Base-by-base conservation (phyloP, 2,329 filamentous ascomycete genomes). In the Fusarium lyarnte region DNA sequence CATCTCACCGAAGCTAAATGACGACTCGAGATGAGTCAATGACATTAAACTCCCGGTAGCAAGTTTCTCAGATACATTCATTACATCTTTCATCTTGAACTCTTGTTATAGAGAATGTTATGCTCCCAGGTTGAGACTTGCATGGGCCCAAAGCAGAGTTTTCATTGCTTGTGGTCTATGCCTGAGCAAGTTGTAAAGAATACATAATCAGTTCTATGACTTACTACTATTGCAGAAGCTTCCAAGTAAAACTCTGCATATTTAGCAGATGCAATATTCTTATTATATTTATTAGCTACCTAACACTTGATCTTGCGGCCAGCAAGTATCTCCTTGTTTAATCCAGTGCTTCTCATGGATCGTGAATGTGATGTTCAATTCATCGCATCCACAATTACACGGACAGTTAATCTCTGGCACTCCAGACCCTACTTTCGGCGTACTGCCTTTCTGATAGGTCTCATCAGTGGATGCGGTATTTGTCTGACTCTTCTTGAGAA, bases 1-100 rank as follows among this genome's bases (percentile, higher is more conserved):
- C 54, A 49, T 60, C 60, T 60, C 60, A 60, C 60, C 21, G 17
- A 63, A 52, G 38, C 25, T 43, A 52, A 38, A 23, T 19, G n/a
- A n/a, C n/a, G n/a, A n/a, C n/a, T n/a, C n/a, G n/a, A n/a, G n/a
- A 25, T 25, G 5, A 25, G 25, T 25, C 5, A 25, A 25, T 25
- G 5, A 25, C 5, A 25, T 4, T 25, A 25, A 25, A 25, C 5
- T 25, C 25, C 25, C 25, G 4, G 5, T 25, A 25, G 25, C 5
- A 25, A 25, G 5, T 25, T 5, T 25, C 25, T 25, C 25, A 25
- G 25, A 25, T 25, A 25, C 5, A 25, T 25, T 25, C 25, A 25
- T 5, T 4, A 4, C 25, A 25, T 25, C 25, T 25, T 25, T 25
- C 5, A 25, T 25, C 25, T 25, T 25, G 5, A 25, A 25, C 25